These are phyloP conservation scores for Geopyxis carbonaria DNA, from an alignment of 495 filamentous ascomycete genomes.

Conservation along the genomic window DNA sequence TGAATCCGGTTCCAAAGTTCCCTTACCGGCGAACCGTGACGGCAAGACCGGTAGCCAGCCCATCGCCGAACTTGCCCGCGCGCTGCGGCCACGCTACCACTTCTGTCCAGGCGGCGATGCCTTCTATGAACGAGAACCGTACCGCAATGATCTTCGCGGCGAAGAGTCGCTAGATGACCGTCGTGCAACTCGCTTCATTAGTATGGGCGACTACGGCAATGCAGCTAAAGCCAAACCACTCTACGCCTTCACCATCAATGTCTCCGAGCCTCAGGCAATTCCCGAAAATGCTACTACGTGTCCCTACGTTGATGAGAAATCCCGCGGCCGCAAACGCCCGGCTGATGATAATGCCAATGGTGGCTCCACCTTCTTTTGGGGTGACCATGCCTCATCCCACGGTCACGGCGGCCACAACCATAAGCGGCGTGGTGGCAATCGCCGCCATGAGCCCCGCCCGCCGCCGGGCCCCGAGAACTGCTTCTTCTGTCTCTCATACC, in stretches of 20 bases:
- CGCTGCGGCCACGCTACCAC: conserved; percentile 75
- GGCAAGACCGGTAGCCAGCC: conserved; percentile 30
- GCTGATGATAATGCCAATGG: conserved; percentile 17
- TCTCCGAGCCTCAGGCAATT: conserved; percentile 38
- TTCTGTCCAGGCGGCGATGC: conserved; percentile 49
- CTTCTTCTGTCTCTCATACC: conserved; percentile 88
- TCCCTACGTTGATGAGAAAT: conserved; percentile 8
- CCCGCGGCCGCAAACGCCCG: conserved; percentile 9
- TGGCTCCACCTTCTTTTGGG: conserved; percentile 20
- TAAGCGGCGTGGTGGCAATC: conserved; percentile 14
- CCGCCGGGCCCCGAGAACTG: conserved; percentile 55
- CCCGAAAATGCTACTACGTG: conserved; percentile 29
- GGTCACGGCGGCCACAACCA: conserved; percentile 5
- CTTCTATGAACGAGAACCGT: conserved; percentile 85
- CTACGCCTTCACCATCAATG: conserved; percentile 70
- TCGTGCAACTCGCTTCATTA: conserved; percentile 67
- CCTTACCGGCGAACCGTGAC: conserved; percentile 24
- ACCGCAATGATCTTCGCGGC: conserved; percentile 28
- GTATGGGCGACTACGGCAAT: conserved; percentile 62
- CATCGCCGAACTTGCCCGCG: conserved; percentile 56
- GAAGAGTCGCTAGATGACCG: conserved; percentile 9
- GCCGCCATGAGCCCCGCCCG: conserved; percentile 25
- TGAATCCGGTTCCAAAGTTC: conserved; percentile 26
- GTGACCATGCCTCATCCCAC: conserved; percentile 14
- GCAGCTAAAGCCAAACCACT: conserved; percentile 60